Conservation (phyloP, 768 basidiomycete genomes). For the Phanerochaete carnosa region DNA sequence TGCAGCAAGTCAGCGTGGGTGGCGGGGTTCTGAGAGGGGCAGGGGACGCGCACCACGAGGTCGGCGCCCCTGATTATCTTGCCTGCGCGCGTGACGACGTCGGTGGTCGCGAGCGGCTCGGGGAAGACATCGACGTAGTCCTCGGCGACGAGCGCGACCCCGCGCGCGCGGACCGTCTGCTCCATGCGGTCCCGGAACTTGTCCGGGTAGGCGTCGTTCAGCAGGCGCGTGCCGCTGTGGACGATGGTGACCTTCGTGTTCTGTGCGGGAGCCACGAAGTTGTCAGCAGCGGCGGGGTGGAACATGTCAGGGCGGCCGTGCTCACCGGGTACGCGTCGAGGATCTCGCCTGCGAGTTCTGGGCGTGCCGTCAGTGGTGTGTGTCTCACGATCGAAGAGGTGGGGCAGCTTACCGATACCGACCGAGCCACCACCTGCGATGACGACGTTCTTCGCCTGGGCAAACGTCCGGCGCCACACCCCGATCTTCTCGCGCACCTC, state of each 20-base stretch:
- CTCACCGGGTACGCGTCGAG: slow-evolving; percentile 38
- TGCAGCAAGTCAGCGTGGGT: background rate
- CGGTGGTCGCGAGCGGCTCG: slow-evolving; percentile 28
- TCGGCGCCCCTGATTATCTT: slow-evolving; percentile 46
- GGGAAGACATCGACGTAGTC: slow-evolving; percentile 50
- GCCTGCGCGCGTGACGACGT: slow-evolving; percentile 50
- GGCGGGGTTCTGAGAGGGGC: background rate
- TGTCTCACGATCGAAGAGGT: background rate
- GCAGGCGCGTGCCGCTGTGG: slow-evolving; percentile 46
- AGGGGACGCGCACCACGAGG: slow-evolving; percentile 45
- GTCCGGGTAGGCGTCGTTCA: slow-evolving; percentile 54
- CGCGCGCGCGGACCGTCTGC: slow-evolving; percentile 37
- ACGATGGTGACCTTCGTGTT: slow-evolving; percentile 57
- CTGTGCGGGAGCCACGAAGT: too few species aligned
- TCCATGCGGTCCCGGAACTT: slow-evolving; percentile 49
- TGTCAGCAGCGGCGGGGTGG: too few species aligned
- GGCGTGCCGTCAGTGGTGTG: background rate
- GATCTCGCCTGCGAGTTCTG: slow-evolving; percentile 45
- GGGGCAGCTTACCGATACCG: slow-evolving; percentile 36
- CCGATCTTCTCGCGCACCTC: slow-evolving; percentile 20
- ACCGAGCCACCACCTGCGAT: slow-evolving; percentile 37
- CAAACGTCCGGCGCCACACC: slow-evolving; percentile 29
- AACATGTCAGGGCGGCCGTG: background rate
- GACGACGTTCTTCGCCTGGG: slow-evolving; percentile 29
- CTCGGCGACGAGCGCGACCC: slow-evolving; percentile 47